Evolutionary conservation across 208 protist genomes (phyloP).

Genomic region (Leishmania mexicana): DNA sequence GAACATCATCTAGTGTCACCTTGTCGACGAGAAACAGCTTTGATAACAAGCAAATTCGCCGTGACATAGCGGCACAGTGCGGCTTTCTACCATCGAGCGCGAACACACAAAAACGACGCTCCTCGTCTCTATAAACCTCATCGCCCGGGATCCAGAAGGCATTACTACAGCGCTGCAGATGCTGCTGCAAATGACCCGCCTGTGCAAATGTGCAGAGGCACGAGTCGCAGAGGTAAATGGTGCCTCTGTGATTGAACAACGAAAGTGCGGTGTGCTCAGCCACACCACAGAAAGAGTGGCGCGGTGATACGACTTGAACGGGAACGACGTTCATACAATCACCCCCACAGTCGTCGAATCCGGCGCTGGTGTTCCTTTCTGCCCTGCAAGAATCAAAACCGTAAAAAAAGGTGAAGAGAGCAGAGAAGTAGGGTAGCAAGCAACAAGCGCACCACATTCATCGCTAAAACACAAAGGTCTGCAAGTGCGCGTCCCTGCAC

Average conservation of each 20-base stretch:
- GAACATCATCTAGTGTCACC: conserved; percentile 74
- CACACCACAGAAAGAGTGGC: conserved; percentile 35
- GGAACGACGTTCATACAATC: conserved; percentile 1
- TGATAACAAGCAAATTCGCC: conserved; percentile 55
- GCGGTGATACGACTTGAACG: conserved; percentile 40
- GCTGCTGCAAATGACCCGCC: conserved; percentile 37
- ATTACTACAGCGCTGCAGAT: conserved; percentile 47
- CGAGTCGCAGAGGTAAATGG: conserved; percentile 65
- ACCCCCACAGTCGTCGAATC: not conserved
- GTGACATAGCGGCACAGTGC: conserved; percentile 43
- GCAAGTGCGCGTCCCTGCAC: not conserved
- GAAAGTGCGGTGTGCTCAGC: conserved; percentile 16
- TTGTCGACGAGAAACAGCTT: conserved; percentile 76
- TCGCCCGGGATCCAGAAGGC: conserved; percentile 71
- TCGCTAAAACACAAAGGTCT: not conserved
- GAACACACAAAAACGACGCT: conserved; percentile 42
- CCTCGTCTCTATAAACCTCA: conserved; percentile 58
- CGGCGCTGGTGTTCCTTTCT: not conserved
- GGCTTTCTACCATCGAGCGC: conserved; percentile 71
- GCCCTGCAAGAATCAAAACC: not conserved
- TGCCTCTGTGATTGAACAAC: conserved; percentile 19
- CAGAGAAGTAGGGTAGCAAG: conserved; percentile 6
- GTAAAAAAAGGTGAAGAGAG: not conserved
- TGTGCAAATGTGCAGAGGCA: conserved; percentile 53
- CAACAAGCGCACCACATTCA: not conserved